Evolutionary conservation across 805 yeast genomes (phyloP).

Genomic region (Diddensiella transvaalensis): DNA sequence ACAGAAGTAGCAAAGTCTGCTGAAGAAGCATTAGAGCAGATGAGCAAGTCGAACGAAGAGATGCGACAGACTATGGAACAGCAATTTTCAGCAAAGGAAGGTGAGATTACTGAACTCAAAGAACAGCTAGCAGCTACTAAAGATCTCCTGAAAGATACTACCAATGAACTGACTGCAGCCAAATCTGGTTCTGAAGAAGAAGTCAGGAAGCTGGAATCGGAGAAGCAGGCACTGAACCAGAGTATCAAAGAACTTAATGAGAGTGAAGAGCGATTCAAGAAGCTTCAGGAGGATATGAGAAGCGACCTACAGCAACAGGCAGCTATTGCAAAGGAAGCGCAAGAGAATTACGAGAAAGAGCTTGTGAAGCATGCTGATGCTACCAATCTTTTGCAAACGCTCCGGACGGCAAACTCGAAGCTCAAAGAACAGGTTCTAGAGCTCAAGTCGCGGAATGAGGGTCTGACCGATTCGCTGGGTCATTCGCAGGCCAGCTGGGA

Average conservation of each 20-base stretch:
- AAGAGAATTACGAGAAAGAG: slow-evolving; percentile 53
- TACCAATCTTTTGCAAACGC: slow-evolving; percentile 38
- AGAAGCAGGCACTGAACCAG: slow-evolving; percentile 19
- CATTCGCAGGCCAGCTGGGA: slow-evolving; percentile 45
- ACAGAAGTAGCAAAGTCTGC: slow-evolving; percentile 61
- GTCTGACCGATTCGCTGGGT: slow-evolving; percentile 34
- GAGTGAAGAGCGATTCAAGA: slow-evolving; percentile 31
- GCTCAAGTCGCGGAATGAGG: slow-evolving; percentile 30
- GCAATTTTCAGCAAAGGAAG: slow-evolving; percentile 18
- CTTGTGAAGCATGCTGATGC: slow-evolving; percentile 53
- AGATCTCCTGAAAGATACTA: slow-evolving; percentile 19
- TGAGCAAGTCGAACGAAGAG: slow-evolving; percentile 53
- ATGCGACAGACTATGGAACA: slow-evolving; percentile 33
- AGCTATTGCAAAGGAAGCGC: slow-evolving; percentile 46
- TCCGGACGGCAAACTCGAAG: slow-evolving; percentile 37
- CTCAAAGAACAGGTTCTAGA: slow-evolving; percentile 30
- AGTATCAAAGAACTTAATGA: slow-evolving; percentile 25
- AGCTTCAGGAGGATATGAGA: slow-evolving; percentile 31
- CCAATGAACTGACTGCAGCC: slow-evolving; percentile 22
- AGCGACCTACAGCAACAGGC: slow-evolving; percentile 44
- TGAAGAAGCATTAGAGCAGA: slow-evolving; percentile 57
- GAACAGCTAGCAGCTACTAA: slow-evolving; percentile 19
- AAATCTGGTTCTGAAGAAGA: slow-evolving; percentile 25
- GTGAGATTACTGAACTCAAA: slow-evolving; percentile 24
- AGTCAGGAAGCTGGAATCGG: slow-evolving; percentile 21